Evolutionary conservation across 805 yeast species (phyloP).

Genomic region (Huiozyma naganishii): DNA sequence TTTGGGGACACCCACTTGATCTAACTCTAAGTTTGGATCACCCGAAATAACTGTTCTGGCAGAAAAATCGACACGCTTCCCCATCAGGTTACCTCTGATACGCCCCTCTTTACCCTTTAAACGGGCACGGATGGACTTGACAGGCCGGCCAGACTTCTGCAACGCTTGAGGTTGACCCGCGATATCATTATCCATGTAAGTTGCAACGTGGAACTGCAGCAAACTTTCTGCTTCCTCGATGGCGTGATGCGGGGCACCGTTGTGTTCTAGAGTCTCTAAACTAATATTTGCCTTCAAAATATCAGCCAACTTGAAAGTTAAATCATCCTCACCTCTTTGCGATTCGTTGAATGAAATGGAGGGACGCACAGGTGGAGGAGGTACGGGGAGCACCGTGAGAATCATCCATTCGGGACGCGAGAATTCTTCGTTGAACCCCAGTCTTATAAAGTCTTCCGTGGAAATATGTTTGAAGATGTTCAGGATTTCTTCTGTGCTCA

Average conservation of each 20-base stretch:
- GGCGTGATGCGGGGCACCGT: conserved; percentile 98
- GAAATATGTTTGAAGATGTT: conserved; percentile 88
- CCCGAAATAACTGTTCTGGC: conserved; percentile 99
- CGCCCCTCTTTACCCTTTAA: conserved; percentile 99
- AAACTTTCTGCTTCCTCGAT: conserved; percentile 92
- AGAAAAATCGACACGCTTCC: conserved; percentile 97
- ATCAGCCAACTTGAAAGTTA: conserved; percentile 94
- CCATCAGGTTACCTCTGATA: conserved; percentile 96
- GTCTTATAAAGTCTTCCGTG: conserved; percentile 63
- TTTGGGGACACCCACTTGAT: conserved; percentile 97
- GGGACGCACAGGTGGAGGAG: conserved; percentile 99
- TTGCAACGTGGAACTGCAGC: conserved; percentile 94
- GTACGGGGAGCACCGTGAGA: conserved; percentile 95
- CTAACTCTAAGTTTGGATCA: conserved; percentile 94
- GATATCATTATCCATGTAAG: conserved; percentile 98
- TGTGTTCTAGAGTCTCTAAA: conserved; percentile 95
- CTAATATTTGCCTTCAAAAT: conserved; percentile 92
- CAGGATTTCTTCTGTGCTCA: conserved; percentile 80
- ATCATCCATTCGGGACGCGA: conserved; percentile 99
- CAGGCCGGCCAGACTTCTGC: conserved; percentile 97
- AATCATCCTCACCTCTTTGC: conserved; percentile 98
- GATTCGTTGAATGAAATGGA: conserved; percentile 96
- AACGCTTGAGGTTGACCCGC: conserved; percentile 99
- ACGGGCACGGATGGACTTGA: conserved; percentile 97
- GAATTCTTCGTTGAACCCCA: conserved; percentile 91